Percentiles rank a stretch among this genome's conserved stretches.
Conservation (phyloP, 345 rosid genomes). For the Acer yangbiense region DNA sequence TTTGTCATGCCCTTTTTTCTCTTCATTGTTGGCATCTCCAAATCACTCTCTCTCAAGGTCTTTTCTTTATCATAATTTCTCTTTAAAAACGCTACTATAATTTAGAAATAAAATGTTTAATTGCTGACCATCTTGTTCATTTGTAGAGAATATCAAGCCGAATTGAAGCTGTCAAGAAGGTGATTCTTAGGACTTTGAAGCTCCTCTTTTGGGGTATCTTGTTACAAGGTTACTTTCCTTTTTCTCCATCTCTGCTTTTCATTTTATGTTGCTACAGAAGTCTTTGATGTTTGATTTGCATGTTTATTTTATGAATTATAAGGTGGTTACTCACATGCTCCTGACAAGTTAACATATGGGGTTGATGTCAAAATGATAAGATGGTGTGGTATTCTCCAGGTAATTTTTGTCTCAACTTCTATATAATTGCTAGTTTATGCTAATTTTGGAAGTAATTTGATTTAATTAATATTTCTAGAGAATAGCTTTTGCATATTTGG, state of each 20-base stretch:
- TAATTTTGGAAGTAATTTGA: background rate
- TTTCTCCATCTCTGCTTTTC: background rate
- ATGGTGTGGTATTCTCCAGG: conserved; percentile 93
- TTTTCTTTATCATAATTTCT: background rate
- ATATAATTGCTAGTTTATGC: background rate
- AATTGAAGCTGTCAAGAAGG: conserved; percentile 54
- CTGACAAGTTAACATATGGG: conserved; percentile 71
- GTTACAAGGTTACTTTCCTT: conserved; percentile 61
- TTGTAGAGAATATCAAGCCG: conserved; percentile 52
- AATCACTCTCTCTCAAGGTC: conserved; percentile 87
- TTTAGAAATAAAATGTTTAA: too few species aligned
- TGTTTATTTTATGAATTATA: conserved; percentile 12
- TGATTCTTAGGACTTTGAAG: conserved; percentile 64
- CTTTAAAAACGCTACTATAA: too few species aligned
- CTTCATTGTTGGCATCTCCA: conserved; percentile 89
- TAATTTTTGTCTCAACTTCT: conserved; percentile 15
- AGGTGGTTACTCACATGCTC: conserved; percentile 96
- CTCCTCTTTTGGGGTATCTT: conserved; percentile 91
- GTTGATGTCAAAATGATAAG: conserved; percentile 77
- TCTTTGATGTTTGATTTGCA: background rate
- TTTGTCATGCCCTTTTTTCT: conserved; percentile 95
- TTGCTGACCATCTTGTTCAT: background rate
- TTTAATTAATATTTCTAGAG: conserved; percentile 46
- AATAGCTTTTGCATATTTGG: conserved; percentile 80
- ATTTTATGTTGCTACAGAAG: background rate